Conservation (phyloP, 2,329 filamentous ascomycete species). For the Ceratocystis destructans region DNA sequence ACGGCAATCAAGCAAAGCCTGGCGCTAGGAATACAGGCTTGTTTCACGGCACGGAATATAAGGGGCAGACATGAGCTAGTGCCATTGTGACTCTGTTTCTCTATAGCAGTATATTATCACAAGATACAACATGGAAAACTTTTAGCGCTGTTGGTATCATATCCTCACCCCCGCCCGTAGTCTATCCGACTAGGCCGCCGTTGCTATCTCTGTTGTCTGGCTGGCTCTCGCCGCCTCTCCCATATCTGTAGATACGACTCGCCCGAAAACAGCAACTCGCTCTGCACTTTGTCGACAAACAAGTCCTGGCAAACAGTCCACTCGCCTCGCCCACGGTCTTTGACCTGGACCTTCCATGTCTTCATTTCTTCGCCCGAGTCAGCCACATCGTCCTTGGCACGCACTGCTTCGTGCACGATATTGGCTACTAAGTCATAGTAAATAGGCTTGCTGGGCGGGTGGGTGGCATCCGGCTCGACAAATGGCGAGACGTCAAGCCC, state of each 20-base stretch:
- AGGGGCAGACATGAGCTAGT: not conserved
- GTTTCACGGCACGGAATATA: not conserved
- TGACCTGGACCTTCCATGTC: constrained; percentile 86
- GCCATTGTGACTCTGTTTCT: not conserved
- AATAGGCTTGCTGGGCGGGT: constrained; percentile 65
- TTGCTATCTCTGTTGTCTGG: not conserved
- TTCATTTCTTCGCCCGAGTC: constrained; percentile 77
- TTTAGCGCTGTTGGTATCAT: not conserved
- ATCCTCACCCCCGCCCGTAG: not conserved
- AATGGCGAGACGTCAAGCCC: constrained; percentile 78
- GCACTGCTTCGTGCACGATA: constrained; percentile 73
- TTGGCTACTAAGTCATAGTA: constrained; percentile 95
- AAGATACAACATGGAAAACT: not conserved
- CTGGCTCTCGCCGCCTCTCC: constrained; percentile 57
- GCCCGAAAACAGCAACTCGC: constrained; percentile 78
- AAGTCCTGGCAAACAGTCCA: constrained; percentile 93
- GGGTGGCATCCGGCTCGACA: constrained; percentile 68
- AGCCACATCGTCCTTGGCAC: constrained; percentile 68
- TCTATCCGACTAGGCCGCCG: not conserved
- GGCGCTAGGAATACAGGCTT: not conserved
- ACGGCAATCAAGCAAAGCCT: not conserved
- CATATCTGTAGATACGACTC: constrained; percentile 95
- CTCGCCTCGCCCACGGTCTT: constrained; percentile 65
- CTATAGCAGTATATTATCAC: not conserved
- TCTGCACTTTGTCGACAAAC: constrained; percentile 79